These are phyloP conservation scores for Pulicaria dysenterica DNA, from an alignment of 129 eudicot genomes.

Conservation along the genomic window DNA sequence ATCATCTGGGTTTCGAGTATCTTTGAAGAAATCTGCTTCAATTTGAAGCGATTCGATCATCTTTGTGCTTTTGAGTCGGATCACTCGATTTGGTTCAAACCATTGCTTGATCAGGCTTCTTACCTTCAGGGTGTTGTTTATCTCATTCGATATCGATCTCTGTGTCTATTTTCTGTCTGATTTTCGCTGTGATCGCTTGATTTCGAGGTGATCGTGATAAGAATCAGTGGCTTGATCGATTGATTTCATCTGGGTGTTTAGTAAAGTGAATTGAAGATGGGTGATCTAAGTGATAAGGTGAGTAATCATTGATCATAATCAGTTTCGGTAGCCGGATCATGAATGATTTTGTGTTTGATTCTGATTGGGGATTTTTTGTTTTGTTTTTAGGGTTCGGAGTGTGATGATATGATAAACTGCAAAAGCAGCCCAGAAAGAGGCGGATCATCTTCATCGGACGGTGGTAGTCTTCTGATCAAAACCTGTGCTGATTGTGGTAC, in stretches of 20 bases:
- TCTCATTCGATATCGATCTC: not conserved
- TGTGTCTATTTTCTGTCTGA: not conserved
- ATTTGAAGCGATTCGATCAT: not conserved
- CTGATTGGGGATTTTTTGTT: not conserved
- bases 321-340: not conserved
- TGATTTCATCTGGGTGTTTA: constrained; percentile 9
- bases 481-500: constrained; percentile 95
- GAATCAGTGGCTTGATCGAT: constrained; percentile 5
- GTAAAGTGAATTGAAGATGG: constrained; percentile 41
- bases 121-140: not conserved
- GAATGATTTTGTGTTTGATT: not conserved
- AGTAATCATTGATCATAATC: constrained; percentile 43
- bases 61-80: constrained; percentile 5
- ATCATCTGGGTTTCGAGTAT: not conserved
- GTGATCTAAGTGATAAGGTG: constrained; percentile 81
- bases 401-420: constrained; percentile 54
- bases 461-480: constrained; percentile 41
- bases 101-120: not conserved
- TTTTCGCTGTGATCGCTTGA: not conserved
- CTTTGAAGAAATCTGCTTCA: not conserved
- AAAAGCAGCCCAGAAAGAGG: constrained; percentile 51
- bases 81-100: not conserved
- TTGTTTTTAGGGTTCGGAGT: constrained; percentile 56
- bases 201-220: constrained; percentile 3
- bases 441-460: constrained; percentile 52